Evolutionary conservation across 2,329 filamentous ascomycete genomes (phyloP).

Genomic region (Paecilomyces sp.): DNA sequence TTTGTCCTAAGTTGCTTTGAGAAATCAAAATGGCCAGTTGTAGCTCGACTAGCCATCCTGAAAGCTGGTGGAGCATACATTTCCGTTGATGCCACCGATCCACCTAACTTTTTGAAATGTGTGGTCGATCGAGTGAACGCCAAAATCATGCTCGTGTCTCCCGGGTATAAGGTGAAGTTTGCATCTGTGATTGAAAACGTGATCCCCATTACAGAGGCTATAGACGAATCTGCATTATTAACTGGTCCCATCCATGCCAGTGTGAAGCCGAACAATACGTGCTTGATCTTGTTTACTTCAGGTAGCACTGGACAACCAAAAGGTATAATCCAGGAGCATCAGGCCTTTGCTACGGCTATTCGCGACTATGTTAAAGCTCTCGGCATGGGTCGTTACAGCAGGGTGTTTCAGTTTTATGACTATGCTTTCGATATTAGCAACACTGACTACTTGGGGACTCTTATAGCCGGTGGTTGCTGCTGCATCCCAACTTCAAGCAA

Average conservation of each 20-base stretch:
- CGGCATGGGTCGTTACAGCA: constrained; percentile 9
- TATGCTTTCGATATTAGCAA: constrained; percentile 24
- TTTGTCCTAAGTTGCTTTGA: background rate
- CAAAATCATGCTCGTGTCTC: constrained; percentile 54
- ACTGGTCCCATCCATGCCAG: background rate
- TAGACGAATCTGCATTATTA: background rate
- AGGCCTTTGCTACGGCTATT: constrained; percentile 14
- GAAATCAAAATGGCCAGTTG: background rate
- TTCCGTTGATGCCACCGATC: constrained; percentile 68
- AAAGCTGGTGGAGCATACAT: constrained; percentile 68
- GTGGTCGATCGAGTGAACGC: constrained; percentile 66
- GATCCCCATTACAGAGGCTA: constrained; percentile 8
- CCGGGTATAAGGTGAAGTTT: constrained; percentile 6
- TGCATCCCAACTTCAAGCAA: constrained; percentile 15
- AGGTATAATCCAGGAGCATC: constrained; percentile 19
- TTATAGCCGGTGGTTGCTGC: constrained; percentile 17
- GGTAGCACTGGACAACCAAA: constrained; percentile 20
- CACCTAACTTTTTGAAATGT: constrained; percentile 61
- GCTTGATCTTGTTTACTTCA: constrained; percentile 18
- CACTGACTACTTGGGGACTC: constrained; percentile 15
- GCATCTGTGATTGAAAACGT: constrained; percentile 1
- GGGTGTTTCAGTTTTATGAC: constrained; percentile 19
- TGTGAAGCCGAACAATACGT: constrained; percentile 11
- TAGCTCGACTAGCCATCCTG: constrained; percentile 53
- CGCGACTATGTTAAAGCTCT: constrained; percentile 13